A percentile compares a stretch with the other conserved stretches of the same genome.
Conservation (phyloP, 805 yeast genomes). For the Saturnispora bothae region DNA sequence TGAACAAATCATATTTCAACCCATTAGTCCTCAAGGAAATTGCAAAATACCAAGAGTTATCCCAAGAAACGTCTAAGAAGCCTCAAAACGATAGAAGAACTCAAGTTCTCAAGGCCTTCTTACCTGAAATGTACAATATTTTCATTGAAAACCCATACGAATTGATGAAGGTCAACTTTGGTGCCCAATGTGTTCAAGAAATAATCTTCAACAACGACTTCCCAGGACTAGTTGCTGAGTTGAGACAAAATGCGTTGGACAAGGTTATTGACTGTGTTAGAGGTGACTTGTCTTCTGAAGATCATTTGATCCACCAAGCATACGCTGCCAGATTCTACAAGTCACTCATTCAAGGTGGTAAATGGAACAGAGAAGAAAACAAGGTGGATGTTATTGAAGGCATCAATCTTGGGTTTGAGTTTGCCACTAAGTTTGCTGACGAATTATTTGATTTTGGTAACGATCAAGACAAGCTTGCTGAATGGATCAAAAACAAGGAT, state of each 20-base stretch:
- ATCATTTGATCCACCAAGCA: conserved; percentile 60
- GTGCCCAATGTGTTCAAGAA: conserved; percentile 77
- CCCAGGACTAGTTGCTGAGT: conserved; percentile 24
- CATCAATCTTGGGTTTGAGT: conserved; percentile 45
- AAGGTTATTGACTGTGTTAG: conserved; percentile 47
- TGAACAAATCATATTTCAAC: conserved; percentile 72
- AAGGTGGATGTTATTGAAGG: conserved; percentile 33
- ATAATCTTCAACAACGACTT: conserved; percentile 41
- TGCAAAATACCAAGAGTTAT: conserved; percentile 46
- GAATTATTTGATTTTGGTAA: conserved; percentile 40
- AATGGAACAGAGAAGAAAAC: conserved; percentile 60
- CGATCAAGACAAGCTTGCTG: conserved; percentile 36
- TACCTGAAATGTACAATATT: conserved; percentile 53
- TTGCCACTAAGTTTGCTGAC: conserved; percentile 42
- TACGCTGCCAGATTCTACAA: conserved; percentile 67
- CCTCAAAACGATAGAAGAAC: conserved; percentile 64
- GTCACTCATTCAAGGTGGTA: conserved; percentile 75
- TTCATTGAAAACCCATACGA: conserved; percentile 40
- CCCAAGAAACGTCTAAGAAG: conserved; percentile 71
- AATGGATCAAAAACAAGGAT: conserved; percentile 55
- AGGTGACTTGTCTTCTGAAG: conserved; percentile 58
- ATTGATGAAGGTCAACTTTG: conserved; percentile 58
- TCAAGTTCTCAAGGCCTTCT: conserved; percentile 56
- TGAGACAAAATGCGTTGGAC: conserved; percentile 38
- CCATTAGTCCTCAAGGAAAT: conserved; percentile 56